Conservation (phyloP, 768 basidiomycete genomes). For the Galerina marginata region DNA sequence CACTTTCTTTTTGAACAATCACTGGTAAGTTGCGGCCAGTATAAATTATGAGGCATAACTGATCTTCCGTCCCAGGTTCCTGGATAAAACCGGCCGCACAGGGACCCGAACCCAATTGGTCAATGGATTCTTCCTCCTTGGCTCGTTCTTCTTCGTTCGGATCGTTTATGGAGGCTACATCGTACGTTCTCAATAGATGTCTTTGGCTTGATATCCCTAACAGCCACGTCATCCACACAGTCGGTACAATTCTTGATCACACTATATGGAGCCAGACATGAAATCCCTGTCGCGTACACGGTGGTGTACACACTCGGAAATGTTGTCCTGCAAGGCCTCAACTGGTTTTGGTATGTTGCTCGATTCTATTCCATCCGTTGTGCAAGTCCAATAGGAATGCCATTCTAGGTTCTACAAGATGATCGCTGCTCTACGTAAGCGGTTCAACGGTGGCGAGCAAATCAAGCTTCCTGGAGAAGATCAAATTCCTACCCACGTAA, state of each 20-base stretch:
- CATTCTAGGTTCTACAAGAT: slow-evolving; percentile 73
- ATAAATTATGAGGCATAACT: not conserved
- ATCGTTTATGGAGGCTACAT: slow-evolving; percentile 70
- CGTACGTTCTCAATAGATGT: slow-evolving; percentile 32
- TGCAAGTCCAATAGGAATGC: not conserved
- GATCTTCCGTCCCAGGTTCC: slow-evolving; percentile 50
- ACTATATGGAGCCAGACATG: slow-evolving; percentile 55
- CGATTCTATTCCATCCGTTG: not conserved
- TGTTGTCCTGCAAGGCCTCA: slow-evolving; percentile 70
- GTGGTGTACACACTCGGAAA: slow-evolving; percentile 63
- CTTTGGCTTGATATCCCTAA: not conserved
- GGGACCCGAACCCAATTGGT: slow-evolving; percentile 70
- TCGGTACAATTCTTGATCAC: slow-evolving; percentile 71
- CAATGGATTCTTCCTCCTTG: slow-evolving; percentile 73
- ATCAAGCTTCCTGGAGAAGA: slow-evolving; percentile 26
- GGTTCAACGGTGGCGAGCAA: slow-evolving; percentile 46
- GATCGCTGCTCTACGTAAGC: slow-evolving; percentile 66
- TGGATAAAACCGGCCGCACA: slow-evolving; percentile 78
- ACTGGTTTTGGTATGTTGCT: slow-evolving; percentile 74
- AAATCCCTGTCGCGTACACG: slow-evolving; percentile 57
- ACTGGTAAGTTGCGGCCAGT: slow-evolving; percentile 61
- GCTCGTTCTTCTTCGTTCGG: slow-evolving; percentile 71
- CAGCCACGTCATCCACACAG: slow-evolving; percentile 36
- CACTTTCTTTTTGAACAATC: slow-evolving; percentile 87
- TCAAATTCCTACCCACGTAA: slow-evolving; percentile 10